Percentiles rank a stretch among this genome's conserved stretches.
These are phyloP conservation scores for Penicillium decumbens DNA, from an alignment of 2,329 filamentous ascomycete species.

Conservation along the genomic window DNA sequence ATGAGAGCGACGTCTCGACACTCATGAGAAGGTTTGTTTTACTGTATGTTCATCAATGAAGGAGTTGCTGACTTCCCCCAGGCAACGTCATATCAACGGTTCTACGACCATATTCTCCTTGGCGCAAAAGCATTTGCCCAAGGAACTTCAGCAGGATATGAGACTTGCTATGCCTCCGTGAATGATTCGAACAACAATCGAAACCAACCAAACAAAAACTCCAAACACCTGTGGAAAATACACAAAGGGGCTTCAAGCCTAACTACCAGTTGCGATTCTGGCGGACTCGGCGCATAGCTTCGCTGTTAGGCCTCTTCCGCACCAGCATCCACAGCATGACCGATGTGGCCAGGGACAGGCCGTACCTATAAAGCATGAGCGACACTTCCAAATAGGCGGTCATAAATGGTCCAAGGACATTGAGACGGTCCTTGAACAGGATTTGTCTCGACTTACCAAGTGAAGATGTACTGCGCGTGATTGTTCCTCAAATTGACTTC, in stretches of 20 bases:
- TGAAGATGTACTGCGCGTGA: conserved; percentile 97
- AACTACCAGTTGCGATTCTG: conserved; percentile 69
- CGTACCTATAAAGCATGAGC: conserved; percentile 62
- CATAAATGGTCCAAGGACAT: not conserved
- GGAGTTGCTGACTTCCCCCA: conserved; percentile 43
- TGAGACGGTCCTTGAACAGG: not conserved
- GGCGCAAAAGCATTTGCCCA: conserved; percentile 75
- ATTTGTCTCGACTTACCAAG: conserved; percentile 65
- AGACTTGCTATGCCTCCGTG: conserved; percentile 43
- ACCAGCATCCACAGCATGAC: conserved; percentile 97
- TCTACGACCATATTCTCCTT: conserved; percentile 75
- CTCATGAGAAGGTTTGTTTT: conserved; percentile 72
- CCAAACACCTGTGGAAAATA: conserved; percentile 39
- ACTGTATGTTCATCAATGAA: not conserved
- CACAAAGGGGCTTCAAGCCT: conserved; percentile 8
- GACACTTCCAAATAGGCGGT: not conserved
- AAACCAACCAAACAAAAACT: conserved; percentile 18
- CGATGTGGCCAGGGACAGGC: conserved; percentile 74
- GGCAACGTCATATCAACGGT: conserved; percentile 70
- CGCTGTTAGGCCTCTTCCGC: conserved; percentile 69
- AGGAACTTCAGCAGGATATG: conserved; percentile 77
- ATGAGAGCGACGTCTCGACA: conserved; percentile 75
- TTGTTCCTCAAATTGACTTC: conserved; percentile 95
- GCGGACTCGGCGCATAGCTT: conserved; percentile 67
- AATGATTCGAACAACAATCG: conserved; percentile 14